phyloP scores from a whole-genome alignment of 768 basidiomycete species.

The Lentinula boryana region DNA sequence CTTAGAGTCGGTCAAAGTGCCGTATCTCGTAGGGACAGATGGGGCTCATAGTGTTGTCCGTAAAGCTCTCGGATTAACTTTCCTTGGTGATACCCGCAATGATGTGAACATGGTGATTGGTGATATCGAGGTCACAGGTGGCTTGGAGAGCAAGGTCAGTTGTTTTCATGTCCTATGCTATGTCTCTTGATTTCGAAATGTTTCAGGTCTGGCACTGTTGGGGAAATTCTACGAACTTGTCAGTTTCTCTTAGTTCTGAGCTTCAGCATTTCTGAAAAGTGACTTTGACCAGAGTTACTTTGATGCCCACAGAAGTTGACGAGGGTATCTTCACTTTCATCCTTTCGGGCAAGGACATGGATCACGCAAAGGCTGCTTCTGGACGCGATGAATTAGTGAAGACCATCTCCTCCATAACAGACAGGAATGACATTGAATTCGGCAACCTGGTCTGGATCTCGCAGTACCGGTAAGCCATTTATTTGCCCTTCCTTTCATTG shows the following conservation, averaged over 20 bases:
- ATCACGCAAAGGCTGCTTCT: neutral
- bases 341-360: neutral
- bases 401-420: conserved; percentile 1
- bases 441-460: conserved; percentile 5
- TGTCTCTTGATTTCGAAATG: neutral
- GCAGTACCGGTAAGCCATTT: neutral
- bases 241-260: neutral
- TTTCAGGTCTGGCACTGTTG: conserved; percentile 15
- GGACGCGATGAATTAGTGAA: conserved; percentile 9
- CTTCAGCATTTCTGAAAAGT: neutral
- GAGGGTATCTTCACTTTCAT: conserved; percentile 7
- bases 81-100: conserved; percentile 11
- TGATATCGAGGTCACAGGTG: conserved; percentile 12
- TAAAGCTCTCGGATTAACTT: conserved; percentile 10
- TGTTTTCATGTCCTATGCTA: neutral
- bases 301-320: conserved; percentile 1
- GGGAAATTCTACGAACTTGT: conserved; percentile 8
- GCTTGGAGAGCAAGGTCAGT: conserved; percentile 3
- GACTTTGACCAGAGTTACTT: neutral
- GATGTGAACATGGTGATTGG: conserved; percentile 7
- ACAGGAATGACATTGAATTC: conserved; percentile 11
- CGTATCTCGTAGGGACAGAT: conserved; percentile 9
- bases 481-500: neutral
- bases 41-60: conserved; percentile 11
- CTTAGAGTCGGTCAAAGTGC: neutral